Base-by-base conservation (phyloP, 78 protist species). In the Pelomyxa schiedti region DNA sequence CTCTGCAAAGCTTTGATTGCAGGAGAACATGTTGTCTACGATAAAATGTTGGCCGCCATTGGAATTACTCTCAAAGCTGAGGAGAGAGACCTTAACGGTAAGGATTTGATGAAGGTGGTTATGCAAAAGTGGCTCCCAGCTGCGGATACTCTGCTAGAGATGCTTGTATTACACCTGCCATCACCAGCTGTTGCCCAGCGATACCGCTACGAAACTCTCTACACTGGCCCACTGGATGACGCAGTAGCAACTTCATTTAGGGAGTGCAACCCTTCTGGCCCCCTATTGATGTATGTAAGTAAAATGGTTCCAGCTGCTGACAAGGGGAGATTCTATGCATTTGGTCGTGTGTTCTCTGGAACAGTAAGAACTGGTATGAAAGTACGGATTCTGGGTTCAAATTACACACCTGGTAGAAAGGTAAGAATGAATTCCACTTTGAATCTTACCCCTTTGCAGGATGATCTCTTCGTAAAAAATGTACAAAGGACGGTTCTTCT, bases 291-390 rank as follows among this genome's bases (percentile, higher is more conserved):
- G 67, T 84, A 69, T 28, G 84, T 79, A 3, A 32, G 75, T 74
- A 86, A 83, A 72, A 71, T 73, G 83, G 83, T 82, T 36, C 87
- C 88, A 8, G 32, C 1, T 30, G 22, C n/a, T 8, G 39, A 30
- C 4, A 29, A 53, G 35, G 65, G 52, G 22, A 6, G 58, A 38
- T 84, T 73, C 77, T 52, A 41, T 68, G 88, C 81, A 69, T 85
- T 75, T 65, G 89, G 89, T 47, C 79, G 89, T 16, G 89, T 85
- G 43, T 85, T 80, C 81, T 63, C 89, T 16, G 90, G 93, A 1
- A 83, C 89, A 0, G 74, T 86, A 6, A 4, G 69, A 2, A 0
- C 83, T 5, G 81, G 86, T 1, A 38, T 24, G 35, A 1, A 47
- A 0, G 82, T 85, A 2, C 65, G 73, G 2, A 71, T 75, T 8